These are phyloP conservation scores for Starmerella apis DNA, from an alignment of 805 yeast genomes.

Conservation along the genomic window DNA sequence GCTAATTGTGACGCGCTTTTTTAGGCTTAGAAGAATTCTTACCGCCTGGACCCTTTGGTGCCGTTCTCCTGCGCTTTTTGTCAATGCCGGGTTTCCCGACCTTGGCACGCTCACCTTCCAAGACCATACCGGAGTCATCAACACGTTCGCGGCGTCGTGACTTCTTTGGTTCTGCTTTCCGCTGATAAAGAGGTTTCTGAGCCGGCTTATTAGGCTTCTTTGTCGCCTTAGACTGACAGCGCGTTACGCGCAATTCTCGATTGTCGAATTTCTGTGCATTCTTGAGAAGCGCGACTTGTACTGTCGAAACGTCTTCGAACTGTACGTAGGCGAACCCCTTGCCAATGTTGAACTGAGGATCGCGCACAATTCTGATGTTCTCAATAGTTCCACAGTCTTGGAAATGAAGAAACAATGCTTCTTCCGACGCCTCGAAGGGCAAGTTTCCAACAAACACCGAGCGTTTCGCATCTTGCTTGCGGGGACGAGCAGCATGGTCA, in stretches of 20 bases:
- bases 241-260: conserved; percentile 64
- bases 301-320: conserved; percentile 55
- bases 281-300: conserved; percentile 68
- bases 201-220: conserved; percentile 5
- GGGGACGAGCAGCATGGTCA: conserved; percentile 88
- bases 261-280: conserved; percentile 51
- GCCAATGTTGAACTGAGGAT: conserved; percentile 85
- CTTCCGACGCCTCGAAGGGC: conserved; percentile 88
- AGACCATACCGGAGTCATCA: conserved; percentile 12
- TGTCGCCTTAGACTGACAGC: conserved; percentile 40
- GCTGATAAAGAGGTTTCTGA: conserved; percentile 13
- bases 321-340: conserved; percentile 97
- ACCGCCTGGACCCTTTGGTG: conserved; percentile 19
- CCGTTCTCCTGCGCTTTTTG: conserved; percentile 12
- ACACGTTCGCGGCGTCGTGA: conserved; percentile 9
- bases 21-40: not conserved
- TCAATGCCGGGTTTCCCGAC: conserved; percentile 14
- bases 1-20: conserved; percentile 1
- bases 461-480: conserved; percentile 70
- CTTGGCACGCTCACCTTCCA: conserved; percentile 31
- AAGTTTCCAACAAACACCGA: conserved; percentile 88
- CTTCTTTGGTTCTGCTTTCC: conserved; percentile 16
- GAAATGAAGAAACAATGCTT: conserved; percentile 76
- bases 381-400: conserved; percentile 60
- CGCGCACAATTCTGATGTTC: conserved; percentile 83